Base-by-base conservation (phyloP, 1,284 basidiomycete genomes). In the Boletus smithii region DNA sequence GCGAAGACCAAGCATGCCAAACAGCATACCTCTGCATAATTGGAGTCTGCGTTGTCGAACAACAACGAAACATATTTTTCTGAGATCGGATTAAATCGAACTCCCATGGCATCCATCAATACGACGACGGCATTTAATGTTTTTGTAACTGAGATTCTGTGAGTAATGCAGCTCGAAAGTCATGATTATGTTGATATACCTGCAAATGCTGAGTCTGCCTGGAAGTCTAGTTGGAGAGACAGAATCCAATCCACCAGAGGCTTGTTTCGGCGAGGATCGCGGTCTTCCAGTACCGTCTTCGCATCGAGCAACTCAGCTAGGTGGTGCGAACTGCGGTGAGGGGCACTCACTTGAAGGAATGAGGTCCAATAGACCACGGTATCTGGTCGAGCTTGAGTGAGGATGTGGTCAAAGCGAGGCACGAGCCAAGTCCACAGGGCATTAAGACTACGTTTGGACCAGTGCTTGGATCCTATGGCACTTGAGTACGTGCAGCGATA, bases 251-350 rank as follows among this genome's bases (percentile, higher is more conserved):
- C 77, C 29, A 97, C 74, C 23, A 99, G 69, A 4, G 82, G 79
- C 50, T 82, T 73, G 58, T 84, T 85, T 17, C 95, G 81, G 24
- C 94, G 85, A 31, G 93, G 94, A 70, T 99, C 95, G 27, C 91
- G 80, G 46, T 85, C 77, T 54, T 91, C 70, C 47, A 53, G 38
- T 18, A 44, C 62, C 44, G 60, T 59, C 66, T 67, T 58, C 33
- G 8, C 13, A 42, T 43, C 23, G 18, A 22, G 18, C 4, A 52
- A 38, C 23, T 61, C 31, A 57, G 42, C 14, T n/a, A 32, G 7
- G 16, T 29, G 1, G 18, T 33, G 26, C 11, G 6, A 22, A 39
- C 10, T 40, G 11, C 7, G 27, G 13, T 11, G 13, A 18, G 5
- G 33, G 24, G 18, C 8, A 48, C 52, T 56, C 54, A 86, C 83